A percentile compares a stretch with the other conserved stretches of the same genome.
Evolutionary conservation across 768 basidiomycete species (phyloP).

Genomic region (Leucocoprinus leucothites): DNA sequence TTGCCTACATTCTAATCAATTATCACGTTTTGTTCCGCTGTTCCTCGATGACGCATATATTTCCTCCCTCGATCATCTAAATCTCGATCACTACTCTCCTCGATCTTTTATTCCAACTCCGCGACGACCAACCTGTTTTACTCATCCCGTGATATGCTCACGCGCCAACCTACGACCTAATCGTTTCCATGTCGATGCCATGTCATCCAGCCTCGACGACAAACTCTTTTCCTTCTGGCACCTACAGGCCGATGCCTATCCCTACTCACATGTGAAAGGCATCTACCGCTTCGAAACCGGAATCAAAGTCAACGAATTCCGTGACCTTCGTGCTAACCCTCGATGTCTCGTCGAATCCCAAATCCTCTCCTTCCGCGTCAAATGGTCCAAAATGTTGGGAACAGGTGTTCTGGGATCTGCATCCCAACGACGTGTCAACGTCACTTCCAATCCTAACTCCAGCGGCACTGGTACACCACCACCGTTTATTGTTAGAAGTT

Average conservation of each 20-base stretch:
- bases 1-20: constrained; percentile 1
- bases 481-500: constrained; percentile 24
- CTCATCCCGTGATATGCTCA: neutral
- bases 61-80: neutral
- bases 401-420: constrained; percentile 61
- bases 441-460: neutral
- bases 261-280: constrained; percentile 77
- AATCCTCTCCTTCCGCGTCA: constrained; percentile 75
- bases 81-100: neutral
- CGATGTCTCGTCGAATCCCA: constrained; percentile 84
- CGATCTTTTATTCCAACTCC: neutral
- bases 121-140: neutral
- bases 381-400: constrained; percentile 72
- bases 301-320: constrained; percentile 84
- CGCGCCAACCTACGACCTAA: neutral
- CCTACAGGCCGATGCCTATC: constrained; percentile 73
- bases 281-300: constrained; percentile 88
- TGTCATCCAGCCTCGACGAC: constrained; percentile 67
- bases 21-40: neutral
- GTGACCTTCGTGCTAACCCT: constrained; percentile 85
- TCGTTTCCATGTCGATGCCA: neutral
- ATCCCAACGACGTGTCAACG: constrained; percentile 22
- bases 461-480: constrained; percentile 28
- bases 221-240: constrained; percentile 91
- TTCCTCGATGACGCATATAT: constrained; percentile 1